These are phyloP conservation scores for Pyrus communis DNA, from an alignment of 306 rosid species.

Conservation along the genomic window DNA sequence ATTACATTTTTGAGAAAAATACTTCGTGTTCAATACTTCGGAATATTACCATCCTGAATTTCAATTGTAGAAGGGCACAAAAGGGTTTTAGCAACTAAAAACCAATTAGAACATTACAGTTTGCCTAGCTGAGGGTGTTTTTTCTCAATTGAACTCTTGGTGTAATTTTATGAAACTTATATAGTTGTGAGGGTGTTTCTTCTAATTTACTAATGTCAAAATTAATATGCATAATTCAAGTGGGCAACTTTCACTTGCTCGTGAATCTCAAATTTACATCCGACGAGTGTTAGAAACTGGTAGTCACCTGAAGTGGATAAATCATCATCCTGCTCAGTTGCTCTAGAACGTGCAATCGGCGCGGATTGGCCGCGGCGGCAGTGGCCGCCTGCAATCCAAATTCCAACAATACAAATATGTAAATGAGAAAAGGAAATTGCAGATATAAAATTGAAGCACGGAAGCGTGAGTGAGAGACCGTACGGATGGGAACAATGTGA, in stretches of 20 bases:
- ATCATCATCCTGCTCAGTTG: constrained; percentile 36
- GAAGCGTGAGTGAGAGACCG: constrained; percentile 27
- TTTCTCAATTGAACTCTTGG: too few species aligned
- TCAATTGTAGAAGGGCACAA: too few species aligned
- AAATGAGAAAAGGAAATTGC: neutral
- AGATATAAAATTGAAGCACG: neutral
- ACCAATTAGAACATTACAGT: too few species aligned
- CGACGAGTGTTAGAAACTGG: neutral
- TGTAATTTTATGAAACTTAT: too few species aligned
- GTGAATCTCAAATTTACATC: neutral
- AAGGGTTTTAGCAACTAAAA: too few species aligned
- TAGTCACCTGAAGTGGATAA: constrained; percentile 47
- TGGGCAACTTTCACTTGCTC: neutral
- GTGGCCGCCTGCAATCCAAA: constrained; percentile 33
- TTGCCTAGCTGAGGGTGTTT: too few species aligned
- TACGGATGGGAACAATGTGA: constrained; percentile 20
- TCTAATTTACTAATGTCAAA: neutral
- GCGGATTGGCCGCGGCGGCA: constrained; percentile 24
- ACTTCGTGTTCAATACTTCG: too few species aligned
- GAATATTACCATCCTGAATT: too few species aligned
- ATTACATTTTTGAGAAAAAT: too few species aligned
- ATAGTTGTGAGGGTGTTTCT: too few species aligned
- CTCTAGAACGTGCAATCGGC: constrained; percentile 40
- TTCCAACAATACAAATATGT: neutral
- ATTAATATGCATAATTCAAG: neutral